phyloP scores from a whole-genome alignment of 805 yeast genomes.

The Ogataea degrootiae region DNA sequence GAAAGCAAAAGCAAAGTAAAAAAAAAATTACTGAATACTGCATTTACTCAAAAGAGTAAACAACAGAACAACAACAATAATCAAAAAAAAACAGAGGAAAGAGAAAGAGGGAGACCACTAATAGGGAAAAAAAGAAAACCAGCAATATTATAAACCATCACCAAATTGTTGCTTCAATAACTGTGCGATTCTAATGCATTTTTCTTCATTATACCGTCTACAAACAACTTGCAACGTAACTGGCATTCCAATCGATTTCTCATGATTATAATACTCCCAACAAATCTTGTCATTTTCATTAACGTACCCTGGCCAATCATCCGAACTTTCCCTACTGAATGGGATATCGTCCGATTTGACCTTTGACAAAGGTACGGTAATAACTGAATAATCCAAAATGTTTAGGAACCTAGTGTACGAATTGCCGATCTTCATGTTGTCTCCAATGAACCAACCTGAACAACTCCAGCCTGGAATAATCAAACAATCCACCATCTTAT shows the following conservation, averaged over 20 bases:
- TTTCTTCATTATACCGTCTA: conserved; percentile 55
- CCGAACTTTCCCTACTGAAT: conserved; percentile 20
- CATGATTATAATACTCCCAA: conserved; percentile 42
- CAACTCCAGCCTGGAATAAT: conserved; percentile 43
- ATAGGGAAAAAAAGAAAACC: too few relatives aligned
- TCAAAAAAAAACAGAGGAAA: too few relatives aligned
- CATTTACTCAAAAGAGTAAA: too few relatives aligned
- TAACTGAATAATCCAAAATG: conserved; percentile 45
- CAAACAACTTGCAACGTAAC: conserved; percentile 53
- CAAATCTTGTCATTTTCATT: conserved; percentile 32
- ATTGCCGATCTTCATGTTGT: conserved; percentile 33
- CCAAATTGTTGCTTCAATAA: conserved; percentile 8
- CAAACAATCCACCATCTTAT: conserved; percentile 43
- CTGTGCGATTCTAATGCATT: conserved; percentile 37
- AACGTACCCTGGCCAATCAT: conserved; percentile 10
- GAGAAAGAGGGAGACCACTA: too few relatives aligned
- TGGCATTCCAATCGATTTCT: conserved; percentile 46
- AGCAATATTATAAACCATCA: not conserved
- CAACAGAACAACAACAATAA: too few relatives aligned
- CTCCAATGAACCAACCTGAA: conserved; percentile 39
- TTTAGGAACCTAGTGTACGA: conserved; percentile 56
- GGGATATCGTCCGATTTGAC: conserved; percentile 35
- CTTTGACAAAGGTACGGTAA: conserved; percentile 40
- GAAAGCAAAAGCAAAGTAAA: too few relatives aligned
- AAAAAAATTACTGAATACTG: too few relatives aligned